Evolutionary conservation across 495 filamentous ascomycete genomes (phyloP), one percentile per base, ranked within the genome.

Genomic region (Cryomyces minteri): DNA sequence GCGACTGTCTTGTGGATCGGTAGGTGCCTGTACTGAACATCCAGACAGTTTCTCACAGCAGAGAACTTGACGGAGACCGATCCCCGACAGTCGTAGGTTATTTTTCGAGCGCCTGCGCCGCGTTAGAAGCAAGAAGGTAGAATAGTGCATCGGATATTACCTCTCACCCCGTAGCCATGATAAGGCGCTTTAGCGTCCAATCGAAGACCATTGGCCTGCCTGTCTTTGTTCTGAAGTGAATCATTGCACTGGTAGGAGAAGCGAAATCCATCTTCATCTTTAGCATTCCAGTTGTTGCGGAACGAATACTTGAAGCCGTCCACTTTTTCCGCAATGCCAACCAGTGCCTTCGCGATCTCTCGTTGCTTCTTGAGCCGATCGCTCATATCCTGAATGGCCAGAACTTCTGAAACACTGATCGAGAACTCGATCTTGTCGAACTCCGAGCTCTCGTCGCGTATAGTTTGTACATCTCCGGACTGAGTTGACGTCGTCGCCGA

Each of bases 161-260:
- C 18, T 25, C 18, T 25, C 18, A 25, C 18, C 18, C 18, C 18
- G 18, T 25, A 25, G 18, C 18, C 18, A 25, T 25, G 18, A 25
- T 25, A 25, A 25, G 18, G 18, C 18, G 18, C 18, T 25, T 25
- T 25, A 2, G 18, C 18, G 2, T 25, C 2, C 18, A 25, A 25
- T 25, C 18, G 34, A 9, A 9, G 8, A 9, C 34, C 12, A 12
- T 56, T 56, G 12, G 51, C 54, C 34, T 47, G 45, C 5, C 54
- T 40, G 44, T 56, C 54, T 41, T 54, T 56, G 32, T 56, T 56
- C 46, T 54, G 51, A 48, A 54, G 43, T 32, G 45, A 49, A 40
- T 56, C 54, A 40, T 51, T 53, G 32, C 54, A 56, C 12, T 47
- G 49, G 41, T 51, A 51, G 11, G 45, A 48, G 38, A 47, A 50